Percentiles rank a stretch among this genome's conserved stretches.
These are phyloP conservation scores for Hura crepitans DNA, from an alignment of 441 rosid species.

Conservation along the genomic window DNA sequence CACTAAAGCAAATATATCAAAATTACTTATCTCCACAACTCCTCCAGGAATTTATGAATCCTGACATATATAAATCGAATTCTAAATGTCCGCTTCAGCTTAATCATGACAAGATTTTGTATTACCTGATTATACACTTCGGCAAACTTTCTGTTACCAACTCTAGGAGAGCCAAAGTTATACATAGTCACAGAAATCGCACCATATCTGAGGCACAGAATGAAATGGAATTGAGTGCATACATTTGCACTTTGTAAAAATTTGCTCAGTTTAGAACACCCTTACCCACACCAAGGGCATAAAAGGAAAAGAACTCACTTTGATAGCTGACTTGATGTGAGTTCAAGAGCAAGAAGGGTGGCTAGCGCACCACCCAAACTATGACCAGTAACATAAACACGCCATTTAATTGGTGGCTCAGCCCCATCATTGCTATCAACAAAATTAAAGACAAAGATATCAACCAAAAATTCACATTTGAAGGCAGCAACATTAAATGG, in stretches of 20 bases:
- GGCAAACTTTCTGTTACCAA: conserved; percentile 86
- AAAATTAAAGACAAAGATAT: conserved; percentile 2
- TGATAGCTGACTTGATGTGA: conserved; percentile 80
- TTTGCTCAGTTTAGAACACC: no score
- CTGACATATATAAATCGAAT: neutral
- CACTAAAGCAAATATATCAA: neutral
- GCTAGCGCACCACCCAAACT: conserved; percentile 98
- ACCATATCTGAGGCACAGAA: conserved; percentile 45
- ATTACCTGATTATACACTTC: conserved; percentile 81
- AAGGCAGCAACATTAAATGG: neutral
- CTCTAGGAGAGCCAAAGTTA: conserved; percentile 96
- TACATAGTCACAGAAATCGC: conserved; percentile 78
- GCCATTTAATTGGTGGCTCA: conserved; percentile 57
- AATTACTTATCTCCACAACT: neutral
- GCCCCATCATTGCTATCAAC: conserved; percentile 53
- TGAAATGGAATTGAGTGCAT: conserved; percentile 4
- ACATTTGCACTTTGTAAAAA: conserved; percentile 1
- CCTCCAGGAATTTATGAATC: neutral
- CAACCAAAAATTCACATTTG: neutral
- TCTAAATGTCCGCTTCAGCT: neutral
- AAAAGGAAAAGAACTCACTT: conserved; percentile 47
- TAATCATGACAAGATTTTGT: neutral
- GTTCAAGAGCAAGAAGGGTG: conserved; percentile 88
- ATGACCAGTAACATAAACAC: conserved; percentile 90
- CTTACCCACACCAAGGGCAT: neutral